A percentile compares a stretch with the other conserved stretches of the same genome.
phyloP scores from a whole-genome alignment of 2,329 filamentous ascomycete species.

The Ampelomyces quisqualis region DNA sequence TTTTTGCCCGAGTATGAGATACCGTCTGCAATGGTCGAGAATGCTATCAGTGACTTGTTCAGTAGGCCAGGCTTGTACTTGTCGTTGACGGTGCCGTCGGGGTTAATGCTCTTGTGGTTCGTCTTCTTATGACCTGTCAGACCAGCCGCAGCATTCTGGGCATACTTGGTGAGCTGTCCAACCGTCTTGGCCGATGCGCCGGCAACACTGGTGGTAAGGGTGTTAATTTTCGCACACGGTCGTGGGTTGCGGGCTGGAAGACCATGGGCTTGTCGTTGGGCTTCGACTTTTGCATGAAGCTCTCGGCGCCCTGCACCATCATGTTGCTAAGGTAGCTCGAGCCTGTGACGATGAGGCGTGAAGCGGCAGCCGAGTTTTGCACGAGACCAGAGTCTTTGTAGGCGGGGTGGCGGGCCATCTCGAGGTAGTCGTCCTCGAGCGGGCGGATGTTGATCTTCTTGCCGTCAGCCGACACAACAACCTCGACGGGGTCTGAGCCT shows the following conservation, averaged over 20 bases:
- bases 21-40: constrained; percentile 90
- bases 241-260: constrained; percentile 82
- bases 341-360: constrained; percentile 86
- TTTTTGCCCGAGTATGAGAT: constrained; percentile 83
- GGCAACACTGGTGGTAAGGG: constrained; percentile 77
- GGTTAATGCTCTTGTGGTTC: constrained; percentile 63
- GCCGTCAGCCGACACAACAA: constrained; percentile 69
- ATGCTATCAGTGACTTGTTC: constrained; percentile 96
- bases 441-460: constrained; percentile 69
- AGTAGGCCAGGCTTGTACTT: constrained; percentile 85
- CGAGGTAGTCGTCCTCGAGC: constrained; percentile 68
- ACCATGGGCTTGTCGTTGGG: constrained; percentile 79
- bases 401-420: constrained; percentile 80
- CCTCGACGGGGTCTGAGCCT: constrained; percentile 71
- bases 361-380: constrained; percentile 81
- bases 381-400: constrained; percentile 87
- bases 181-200: constrained; percentile 82
- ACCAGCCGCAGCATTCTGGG: constrained; percentile 84
- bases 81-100: constrained; percentile 64
- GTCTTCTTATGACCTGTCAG: constrained; percentile 64
- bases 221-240: constrained; percentile 86
- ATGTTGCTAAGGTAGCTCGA: constrained; percentile 77
- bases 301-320: constrained; percentile 74
- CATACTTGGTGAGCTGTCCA: constrained; percentile 76
- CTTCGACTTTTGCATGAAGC: constrained; percentile 76